Conservation (phyloP, 1,284 basidiomycete species). For the Ustilago cynodontis region DNA sequence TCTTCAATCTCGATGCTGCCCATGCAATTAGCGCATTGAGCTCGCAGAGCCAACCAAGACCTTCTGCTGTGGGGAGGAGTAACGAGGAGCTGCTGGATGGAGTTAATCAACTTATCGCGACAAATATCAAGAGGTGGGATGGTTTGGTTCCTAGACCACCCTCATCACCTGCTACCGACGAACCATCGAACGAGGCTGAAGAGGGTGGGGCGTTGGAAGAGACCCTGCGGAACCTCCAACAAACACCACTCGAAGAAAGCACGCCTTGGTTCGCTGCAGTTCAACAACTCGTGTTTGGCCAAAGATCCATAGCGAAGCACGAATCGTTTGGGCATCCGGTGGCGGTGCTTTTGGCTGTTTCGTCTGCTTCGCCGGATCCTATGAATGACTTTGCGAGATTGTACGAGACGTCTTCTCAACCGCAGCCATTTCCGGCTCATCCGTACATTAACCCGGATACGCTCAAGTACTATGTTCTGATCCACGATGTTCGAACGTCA, state of each 20-base stretch:
- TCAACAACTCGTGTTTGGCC: constrained; percentile 44
- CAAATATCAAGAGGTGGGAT: constrained; percentile 54
- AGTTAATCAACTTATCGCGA: constrained; percentile 52
- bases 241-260: constrained; percentile 34
- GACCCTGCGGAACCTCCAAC: constrained; percentile 20
- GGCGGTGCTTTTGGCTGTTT: constrained; percentile 59
- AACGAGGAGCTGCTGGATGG: constrained; percentile 49
- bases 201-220: constrained; percentile 13
- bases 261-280: constrained; percentile 61
- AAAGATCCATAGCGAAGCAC: constrained; percentile 50
- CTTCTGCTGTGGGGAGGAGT: too few species aligned
- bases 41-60: too few species aligned
- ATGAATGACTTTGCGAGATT: constrained; percentile 67
- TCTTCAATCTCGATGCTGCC: constrained; percentile 44
- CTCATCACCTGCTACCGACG: neutral
- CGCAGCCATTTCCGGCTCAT: constrained; percentile 47
- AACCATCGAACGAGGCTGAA: neutral
- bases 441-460: constrained; percentile 62
- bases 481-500: constrained; percentile 58
- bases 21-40: constrained; percentile 13
- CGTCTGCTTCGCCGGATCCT: constrained; percentile 59
- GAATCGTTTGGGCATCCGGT: constrained; percentile 57
- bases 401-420: constrained; percentile 53
- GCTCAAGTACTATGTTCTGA: constrained; percentile 65
- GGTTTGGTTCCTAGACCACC: constrained; percentile 14